phyloP scores from a whole-genome alignment of 768 basidiomycete species.

The Termitomyces heimii region DNA sequence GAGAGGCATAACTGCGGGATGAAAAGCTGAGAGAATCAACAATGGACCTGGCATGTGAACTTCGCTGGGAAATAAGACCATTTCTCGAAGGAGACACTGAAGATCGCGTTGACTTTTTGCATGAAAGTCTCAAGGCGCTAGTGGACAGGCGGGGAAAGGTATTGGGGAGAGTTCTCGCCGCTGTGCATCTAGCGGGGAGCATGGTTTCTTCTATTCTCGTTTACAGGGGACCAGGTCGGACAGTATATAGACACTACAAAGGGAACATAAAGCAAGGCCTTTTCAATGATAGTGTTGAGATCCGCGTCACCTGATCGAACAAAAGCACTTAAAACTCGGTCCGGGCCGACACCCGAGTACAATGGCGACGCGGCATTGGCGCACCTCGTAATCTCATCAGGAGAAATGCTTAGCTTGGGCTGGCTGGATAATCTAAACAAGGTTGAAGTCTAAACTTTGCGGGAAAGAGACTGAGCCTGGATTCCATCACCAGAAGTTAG shows the following conservation, averaged over 20 bases:
- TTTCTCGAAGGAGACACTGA: neutral
- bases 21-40: neutral
- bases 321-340: no score
- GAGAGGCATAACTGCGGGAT: neutral
- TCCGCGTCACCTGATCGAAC: conserved; percentile 4
- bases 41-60: neutral
- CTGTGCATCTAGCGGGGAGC: neutral
- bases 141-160: conserved; percentile 1
- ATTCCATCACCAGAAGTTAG: no score
- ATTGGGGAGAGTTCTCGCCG: neutral
- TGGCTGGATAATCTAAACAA: no score
- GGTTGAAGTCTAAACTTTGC: no score
- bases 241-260: neutral
- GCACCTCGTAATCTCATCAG: no score
- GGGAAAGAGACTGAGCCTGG: no score
- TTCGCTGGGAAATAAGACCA: neutral
- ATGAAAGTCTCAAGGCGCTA: neutral
- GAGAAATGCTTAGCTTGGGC: no score
- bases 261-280: neutral
- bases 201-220: neutral
- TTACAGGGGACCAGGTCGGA: neutral
- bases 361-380: no score
- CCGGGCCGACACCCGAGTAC: no score
- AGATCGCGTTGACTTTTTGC: neutral
- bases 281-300: neutral